Conservation (phyloP, 2,329 filamentous ascomycete genomes). For the Epichloe sylvatica region DNA sequence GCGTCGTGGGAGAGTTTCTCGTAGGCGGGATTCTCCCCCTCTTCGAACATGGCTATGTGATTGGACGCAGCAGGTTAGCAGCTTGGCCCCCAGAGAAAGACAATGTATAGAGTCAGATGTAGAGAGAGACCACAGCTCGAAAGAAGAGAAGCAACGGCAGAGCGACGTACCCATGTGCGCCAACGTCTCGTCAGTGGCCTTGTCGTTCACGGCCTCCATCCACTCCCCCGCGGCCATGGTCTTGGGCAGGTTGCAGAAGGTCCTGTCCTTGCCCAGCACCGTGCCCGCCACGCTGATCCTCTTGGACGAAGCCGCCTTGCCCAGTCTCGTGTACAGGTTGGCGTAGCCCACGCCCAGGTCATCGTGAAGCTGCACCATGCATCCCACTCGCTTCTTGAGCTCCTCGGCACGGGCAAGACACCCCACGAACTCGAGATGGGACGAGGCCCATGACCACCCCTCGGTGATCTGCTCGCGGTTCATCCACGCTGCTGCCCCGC, state of each 20-base stretch:
- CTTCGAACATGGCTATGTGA: constrained; percentile 54
- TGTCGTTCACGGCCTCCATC: constrained; percentile 63
- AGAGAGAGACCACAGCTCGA: constrained; percentile 8
- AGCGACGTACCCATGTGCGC: constrained; percentile 56
- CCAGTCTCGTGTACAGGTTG: constrained; percentile 78
- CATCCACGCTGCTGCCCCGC: constrained; percentile 72
- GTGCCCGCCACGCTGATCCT: constrained; percentile 38
- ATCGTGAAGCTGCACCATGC: constrained; percentile 48
- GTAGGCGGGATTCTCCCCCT: constrained; percentile 59
- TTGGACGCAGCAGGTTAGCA: constrained; percentile 5
- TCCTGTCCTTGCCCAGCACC: constrained; percentile 57
- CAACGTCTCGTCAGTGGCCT: constrained; percentile 59
- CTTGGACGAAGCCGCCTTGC: constrained; percentile 47
- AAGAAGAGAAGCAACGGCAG: background rate
- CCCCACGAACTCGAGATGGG: constrained; percentile 86
- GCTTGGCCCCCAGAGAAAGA: too few relatives aligned
- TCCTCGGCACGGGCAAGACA: constrained; percentile 77
- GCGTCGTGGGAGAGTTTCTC: constrained; percentile 52
- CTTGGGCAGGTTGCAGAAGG: constrained; percentile 74
- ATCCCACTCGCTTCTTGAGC: constrained; percentile 57
- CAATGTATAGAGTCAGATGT: background rate
- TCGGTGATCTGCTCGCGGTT: constrained; percentile 67
- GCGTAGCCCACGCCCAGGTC: constrained; percentile 63
- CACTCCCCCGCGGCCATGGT: constrained; percentile 42
- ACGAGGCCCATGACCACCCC: constrained; percentile 70